These are phyloP conservation scores for Mortierella sp. DNA, from an alignment of 371 early-diverging fungal genomes.

Conservation along the genomic window DNA sequence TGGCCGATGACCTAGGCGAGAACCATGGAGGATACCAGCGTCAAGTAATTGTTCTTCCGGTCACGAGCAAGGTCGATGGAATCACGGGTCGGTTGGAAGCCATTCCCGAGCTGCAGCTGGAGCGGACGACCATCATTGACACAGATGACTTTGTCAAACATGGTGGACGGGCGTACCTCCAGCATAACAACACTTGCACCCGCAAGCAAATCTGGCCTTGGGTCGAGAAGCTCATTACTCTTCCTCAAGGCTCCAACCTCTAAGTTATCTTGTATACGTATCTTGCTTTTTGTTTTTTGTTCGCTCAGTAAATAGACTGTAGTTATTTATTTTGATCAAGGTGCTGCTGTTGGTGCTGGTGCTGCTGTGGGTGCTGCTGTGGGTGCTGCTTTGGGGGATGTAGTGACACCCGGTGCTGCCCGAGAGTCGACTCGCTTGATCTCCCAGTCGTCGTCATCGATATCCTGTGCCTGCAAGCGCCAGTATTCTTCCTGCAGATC, in stretches of 20 bases:
- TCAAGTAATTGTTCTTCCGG: conserved; percentile 70
- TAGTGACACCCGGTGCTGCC: conserved; percentile 42
- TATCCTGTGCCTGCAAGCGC: conserved; percentile 49
- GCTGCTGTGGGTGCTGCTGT: conserved; percentile 7
- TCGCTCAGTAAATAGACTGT: not conserved
- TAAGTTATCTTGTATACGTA: not conserved
- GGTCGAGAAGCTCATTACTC: conserved; percentile 51
- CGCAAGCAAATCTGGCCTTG: conserved; percentile 83
- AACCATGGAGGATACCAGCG: conserved; percentile 67
- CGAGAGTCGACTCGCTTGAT: conserved; percentile 43
- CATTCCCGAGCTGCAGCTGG: conserved; percentile 24
- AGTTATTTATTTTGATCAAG: conserved; percentile 8
- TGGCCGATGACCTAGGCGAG: conserved; percentile 66
- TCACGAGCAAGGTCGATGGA: conserved; percentile 28
- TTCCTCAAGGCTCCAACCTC: conserved; percentile 17
- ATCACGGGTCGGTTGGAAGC: conserved; percentile 55
- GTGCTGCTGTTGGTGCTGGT: not conserved
- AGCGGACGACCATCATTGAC: conserved; percentile 22
- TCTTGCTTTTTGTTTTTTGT: not conserved
- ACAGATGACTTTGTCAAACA: conserved; percentile 26
- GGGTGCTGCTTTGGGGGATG: conserved; percentile 23
- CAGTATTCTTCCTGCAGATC: conserved; percentile 55
- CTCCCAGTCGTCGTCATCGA: conserved; percentile 51
- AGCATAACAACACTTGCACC: conserved; percentile 69
- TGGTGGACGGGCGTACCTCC: conserved; percentile 59